Base-by-base conservation (phyloP, 352 stramenopile genomes). In the Blastocystis sp. region DNA sequence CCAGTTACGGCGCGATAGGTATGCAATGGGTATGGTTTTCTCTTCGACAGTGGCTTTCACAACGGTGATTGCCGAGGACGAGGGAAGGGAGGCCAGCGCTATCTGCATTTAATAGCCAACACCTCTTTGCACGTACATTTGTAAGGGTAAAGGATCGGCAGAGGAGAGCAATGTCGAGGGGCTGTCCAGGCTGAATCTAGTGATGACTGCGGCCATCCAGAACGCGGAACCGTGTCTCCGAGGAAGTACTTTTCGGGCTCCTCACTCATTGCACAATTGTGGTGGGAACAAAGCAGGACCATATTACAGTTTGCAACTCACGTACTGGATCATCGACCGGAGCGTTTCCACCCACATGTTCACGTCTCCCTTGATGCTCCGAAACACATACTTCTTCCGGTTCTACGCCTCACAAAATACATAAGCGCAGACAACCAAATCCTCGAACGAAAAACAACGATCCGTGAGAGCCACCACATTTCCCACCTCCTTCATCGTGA, bases 311-410 rank as follows among this genome's bases (percentile, higher is more conserved):
- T 71, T 45, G 19, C 74, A 21, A 70, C 69, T 84, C 5, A 84
- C 74, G 69, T 60, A 84, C 10, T 43, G 56, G 45, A 61, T 53
- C 74, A 84, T 84, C 14, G 74, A 84, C 23, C 69, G 67, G 2
- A 84, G 28, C 9, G 74, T 84, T 23, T 84, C 74, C 3, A 84
- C 56, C 74, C 74, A 84, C 74, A 84, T 84, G 53, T 69, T 84
- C 45, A 84, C 74, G 66, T 84, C 74, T 52, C 74, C 74, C 38
- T 84, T 53, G 48, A 69, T 64, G 1, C 53, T 41, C 11, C 74
- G 48, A 40, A 84, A 84, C 5, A 38, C 65, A 41, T 67, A 84
- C 53, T 23, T 69, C 40, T 84, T 84, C 34, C 66, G 10, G 14
- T 17, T 67, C 74, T 84, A 84, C 19, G 2, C 34, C 28, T 84